phyloP scores from a whole-genome alignment of 2,329 filamentous ascomycete genomes.

The Microascus cirrosus region DNA sequence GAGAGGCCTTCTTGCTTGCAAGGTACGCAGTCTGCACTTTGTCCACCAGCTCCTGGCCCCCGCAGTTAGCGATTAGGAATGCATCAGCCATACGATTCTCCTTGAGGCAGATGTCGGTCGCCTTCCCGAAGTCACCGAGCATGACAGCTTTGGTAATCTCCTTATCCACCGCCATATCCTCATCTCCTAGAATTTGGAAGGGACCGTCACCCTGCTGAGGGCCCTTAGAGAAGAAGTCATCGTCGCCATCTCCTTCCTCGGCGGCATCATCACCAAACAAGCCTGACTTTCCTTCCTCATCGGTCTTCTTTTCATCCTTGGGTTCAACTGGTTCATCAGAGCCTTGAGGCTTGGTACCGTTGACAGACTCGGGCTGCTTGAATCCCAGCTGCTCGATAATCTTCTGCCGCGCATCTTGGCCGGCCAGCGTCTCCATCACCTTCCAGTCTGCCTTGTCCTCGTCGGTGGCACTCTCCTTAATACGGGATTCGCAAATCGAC shows the following conservation, averaged over 20 bases:
- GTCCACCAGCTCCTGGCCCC: slow-evolving; percentile 83
- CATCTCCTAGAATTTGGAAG: slow-evolving; percentile 77
- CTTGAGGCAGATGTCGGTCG: slow-evolving; percentile 77
- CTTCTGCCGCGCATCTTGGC: slow-evolving; percentile 73
- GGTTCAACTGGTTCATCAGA: slow-evolving; percentile 16
- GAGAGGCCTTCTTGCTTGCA: slow-evolving; percentile 66
- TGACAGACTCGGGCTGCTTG: slow-evolving; percentile 36
- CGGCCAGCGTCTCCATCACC: slow-evolving; percentile 80
- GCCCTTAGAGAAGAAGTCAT: slow-evolving; percentile 85
- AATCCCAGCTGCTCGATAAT: slow-evolving; percentile 90
- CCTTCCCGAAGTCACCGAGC: slow-evolving; percentile 81
- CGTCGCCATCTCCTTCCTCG: slow-evolving; percentile 58
- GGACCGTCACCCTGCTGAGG: slow-evolving; percentile 91
- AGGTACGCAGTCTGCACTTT: slow-evolving; percentile 91
- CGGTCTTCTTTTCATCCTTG: slow-evolving; percentile 20
- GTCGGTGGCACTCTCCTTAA: slow-evolving; percentile 64
- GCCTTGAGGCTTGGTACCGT: slow-evolving; percentile 17
- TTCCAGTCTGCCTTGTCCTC: slow-evolving; percentile 96
- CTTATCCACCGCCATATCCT: slow-evolving; percentile 76
- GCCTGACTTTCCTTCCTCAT: slow-evolving; percentile 43
- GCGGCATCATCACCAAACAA: slow-evolving; percentile 62
- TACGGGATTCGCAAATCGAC: slow-evolving; percentile 69
- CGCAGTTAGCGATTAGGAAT: slow-evolving; percentile 95
- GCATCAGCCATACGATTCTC: slow-evolving; percentile 90
- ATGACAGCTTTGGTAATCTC: slow-evolving; percentile 79